Percentiles rank a stretch among this genome's conserved stretches.
Conservation (phyloP, 2,329 filamentous ascomycete species). For the Ilyonectria sp. region DNA sequence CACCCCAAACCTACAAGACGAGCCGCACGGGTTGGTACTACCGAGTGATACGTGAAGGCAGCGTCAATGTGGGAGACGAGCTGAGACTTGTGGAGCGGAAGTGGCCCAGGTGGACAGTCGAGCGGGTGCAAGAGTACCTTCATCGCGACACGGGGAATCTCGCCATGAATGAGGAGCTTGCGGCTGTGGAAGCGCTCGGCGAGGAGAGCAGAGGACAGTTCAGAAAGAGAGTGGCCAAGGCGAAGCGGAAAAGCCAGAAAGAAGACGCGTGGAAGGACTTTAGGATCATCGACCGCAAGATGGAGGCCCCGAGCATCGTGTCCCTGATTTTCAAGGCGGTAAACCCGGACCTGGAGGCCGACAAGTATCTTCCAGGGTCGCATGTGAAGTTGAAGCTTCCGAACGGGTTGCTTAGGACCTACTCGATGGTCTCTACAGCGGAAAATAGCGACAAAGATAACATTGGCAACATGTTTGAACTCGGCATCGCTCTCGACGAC, state of each 20-base stretch:
- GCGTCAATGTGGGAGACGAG: constrained; percentile 69
- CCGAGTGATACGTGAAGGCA: constrained; percentile 70
- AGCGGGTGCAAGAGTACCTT: constrained; percentile 74
- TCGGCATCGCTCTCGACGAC: constrained; percentile 71
- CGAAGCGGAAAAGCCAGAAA: constrained; percentile 52
- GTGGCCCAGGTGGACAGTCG: constrained; percentile 74
- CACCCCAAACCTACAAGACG: constrained; percentile 68
- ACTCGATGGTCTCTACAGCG: constrained; percentile 67
- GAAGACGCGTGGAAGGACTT: constrained; percentile 61
- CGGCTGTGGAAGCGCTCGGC: constrained; percentile 65
- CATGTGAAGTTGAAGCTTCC: constrained; percentile 72
- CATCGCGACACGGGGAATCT: constrained; percentile 68
- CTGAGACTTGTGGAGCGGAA: constrained; percentile 69
- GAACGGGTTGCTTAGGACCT: constrained; percentile 70
- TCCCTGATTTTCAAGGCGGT: constrained; percentile 68
- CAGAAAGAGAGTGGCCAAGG: constrained; percentile 64
- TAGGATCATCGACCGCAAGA: constrained; percentile 64
- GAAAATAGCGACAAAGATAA: constrained; percentile 27
- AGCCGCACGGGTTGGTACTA: constrained; percentile 78
- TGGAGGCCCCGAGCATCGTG: constrained; percentile 65
- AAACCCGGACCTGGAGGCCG: constrained; percentile 51
- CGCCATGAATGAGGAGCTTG: constrained; percentile 67
- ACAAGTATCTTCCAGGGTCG: constrained; percentile 60
- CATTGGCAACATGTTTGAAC: constrained; percentile 65
- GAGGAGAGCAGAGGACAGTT: constrained; percentile 66